Evolutionary conservation across 441 rosid species (phyloP), one percentile per base, ranked within the genome.

Genomic region (Arabidopsis lyrata): DNA sequence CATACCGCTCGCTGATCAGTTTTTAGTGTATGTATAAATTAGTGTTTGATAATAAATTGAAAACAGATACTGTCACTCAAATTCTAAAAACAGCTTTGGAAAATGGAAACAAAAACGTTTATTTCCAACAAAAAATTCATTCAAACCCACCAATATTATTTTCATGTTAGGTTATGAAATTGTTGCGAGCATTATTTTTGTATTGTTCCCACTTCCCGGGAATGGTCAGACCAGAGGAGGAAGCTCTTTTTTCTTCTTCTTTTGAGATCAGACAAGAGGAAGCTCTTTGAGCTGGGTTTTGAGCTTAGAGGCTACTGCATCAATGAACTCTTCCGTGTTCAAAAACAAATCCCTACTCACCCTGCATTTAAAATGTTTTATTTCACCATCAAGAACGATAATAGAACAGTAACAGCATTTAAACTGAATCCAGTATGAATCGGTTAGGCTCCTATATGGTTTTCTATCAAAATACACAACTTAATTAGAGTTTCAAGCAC

Each of bases 311-410:
- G 89, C 95, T 48, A 95, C 97, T 9, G 92, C 92, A 75, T 89
- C 93, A 2, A 95, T 87, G 74, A 95, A 95, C 79, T 89, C 92
- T 80, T 86, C 96, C 0, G 99, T 95, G 82, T 71, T 89, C 84
- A 92, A 65, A 83, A 81, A 95, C 63, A 42, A 77, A 70, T 89
- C 93, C 73, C 95, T 83, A n/a, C 85, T 70, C 56, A 88, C 91
- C 87, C 99, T 92, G 90, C 79, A 74, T 22, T 8, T 15, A 35
- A 4, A 45, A 29, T 29, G 5, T 44, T 61, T 41, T 14, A 49
- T 45, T 5, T 29, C 0, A 29, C 31, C 63, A 52, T 42, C 39
- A 66, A 7, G 27, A 58, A n/a, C 66, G 47, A n/a, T 15, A 3
- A 8, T 5, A 24, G 2, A 45, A 14, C 0, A 22, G 39, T 34